Conservation (phyloP, 2,329 filamentous ascomycete species). For the Sporothrix schenckii region DNA sequence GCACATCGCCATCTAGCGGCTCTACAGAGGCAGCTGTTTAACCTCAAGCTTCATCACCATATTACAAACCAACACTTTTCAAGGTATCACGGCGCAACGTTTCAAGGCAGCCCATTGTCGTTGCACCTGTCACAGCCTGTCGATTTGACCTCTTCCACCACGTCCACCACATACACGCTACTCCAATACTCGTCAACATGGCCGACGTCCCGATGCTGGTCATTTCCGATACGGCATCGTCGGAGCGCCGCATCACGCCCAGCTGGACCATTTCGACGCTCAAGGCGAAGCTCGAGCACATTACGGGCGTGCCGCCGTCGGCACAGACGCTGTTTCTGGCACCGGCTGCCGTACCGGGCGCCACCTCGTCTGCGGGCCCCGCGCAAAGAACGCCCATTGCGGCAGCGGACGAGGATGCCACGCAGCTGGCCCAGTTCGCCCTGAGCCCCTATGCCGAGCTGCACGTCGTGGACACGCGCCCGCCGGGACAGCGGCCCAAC, state of each 20-base stretch:
- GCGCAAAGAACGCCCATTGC: constrained; percentile 67
- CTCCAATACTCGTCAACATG: constrained; percentile 45
- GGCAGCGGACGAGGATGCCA: constrained; percentile 68
- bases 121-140: background rate
- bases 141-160: too few relatives aligned
- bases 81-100: background rate
- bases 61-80: background rate
- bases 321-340: constrained; percentile 77
- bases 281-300: constrained; percentile 84
- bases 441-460: constrained; percentile 77
- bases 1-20: background rate
- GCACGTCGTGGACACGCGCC: constrained; percentile 78
- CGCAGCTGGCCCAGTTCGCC: constrained; percentile 65
- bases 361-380: constrained; percentile 43
- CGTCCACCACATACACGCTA: background rate
- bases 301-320: constrained; percentile 85
- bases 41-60: background rate
- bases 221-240: constrained; percentile 73
- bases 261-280: constrained; percentile 86
- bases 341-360: constrained; percentile 41
- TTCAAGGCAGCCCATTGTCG: background rate
- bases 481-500: constrained; percentile 73
- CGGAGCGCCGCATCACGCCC: constrained; percentile 88
- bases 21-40: background rate
- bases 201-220: constrained; percentile 76